Evolutionary conservation across 129 eudicot species (phyloP).

Genomic region (Artemisia argyi): DNA sequence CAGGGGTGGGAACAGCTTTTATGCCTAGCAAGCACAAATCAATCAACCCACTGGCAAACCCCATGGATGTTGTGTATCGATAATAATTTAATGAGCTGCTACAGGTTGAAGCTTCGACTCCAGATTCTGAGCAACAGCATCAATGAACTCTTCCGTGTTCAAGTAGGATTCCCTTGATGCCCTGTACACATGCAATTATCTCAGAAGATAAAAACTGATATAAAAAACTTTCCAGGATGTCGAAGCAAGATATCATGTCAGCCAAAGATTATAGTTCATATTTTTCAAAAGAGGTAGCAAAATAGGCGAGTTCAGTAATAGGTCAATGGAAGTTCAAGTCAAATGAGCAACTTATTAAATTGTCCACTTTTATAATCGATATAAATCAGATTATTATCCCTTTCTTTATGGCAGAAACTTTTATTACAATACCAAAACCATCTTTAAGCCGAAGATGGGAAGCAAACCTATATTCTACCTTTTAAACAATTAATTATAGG

Average conservation of each 20-base stretch:
- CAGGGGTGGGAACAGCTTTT: not conserved
- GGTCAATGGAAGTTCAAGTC: too few relatives aligned
- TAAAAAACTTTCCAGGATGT: slow-evolving; percentile 4
- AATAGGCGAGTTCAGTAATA: not conserved
- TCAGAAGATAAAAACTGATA: slow-evolving; percentile 1
- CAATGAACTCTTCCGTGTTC: slow-evolving; percentile 89
- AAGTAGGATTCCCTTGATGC: slow-evolving; percentile 73
- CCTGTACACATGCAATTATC: slow-evolving; percentile 41
- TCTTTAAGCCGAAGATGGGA: too few relatives aligned
- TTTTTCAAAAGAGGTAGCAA: not conserved
- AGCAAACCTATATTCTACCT: too few relatives aligned
- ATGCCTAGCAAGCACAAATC: not conserved
- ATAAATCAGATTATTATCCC: too few relatives aligned
- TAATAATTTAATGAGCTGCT: slow-evolving; percentile 7
- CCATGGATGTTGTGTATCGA: not conserved
- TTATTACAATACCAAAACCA: too few relatives aligned
- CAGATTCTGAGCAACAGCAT: slow-evolving; percentile 74
- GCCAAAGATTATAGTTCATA: not conserved
- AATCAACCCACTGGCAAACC: not conserved
- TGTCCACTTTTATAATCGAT: too few relatives aligned
- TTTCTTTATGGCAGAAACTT: too few relatives aligned
- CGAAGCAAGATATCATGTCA: slow-evolving; percentile 15
- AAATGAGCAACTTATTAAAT: too few relatives aligned
- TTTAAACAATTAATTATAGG: too few relatives aligned
- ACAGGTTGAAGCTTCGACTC: slow-evolving; percentile 54